Evolutionary conservation across 768 basidiomycete genomes (phyloP), one percentile per base, ranked within the genome.

Genomic region (Trametes maxima): DNA sequence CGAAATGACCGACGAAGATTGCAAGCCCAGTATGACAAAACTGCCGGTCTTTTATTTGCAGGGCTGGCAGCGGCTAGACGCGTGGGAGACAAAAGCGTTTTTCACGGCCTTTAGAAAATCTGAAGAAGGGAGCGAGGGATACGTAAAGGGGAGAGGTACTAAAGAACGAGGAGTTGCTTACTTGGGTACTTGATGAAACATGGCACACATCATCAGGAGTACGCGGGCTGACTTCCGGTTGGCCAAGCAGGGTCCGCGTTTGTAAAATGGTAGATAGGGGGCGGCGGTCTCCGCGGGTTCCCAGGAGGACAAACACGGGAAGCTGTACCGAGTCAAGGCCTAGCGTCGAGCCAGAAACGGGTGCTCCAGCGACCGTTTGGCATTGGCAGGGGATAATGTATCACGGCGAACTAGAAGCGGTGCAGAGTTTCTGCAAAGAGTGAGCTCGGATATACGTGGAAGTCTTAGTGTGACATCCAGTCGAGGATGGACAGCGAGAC

Each of bases 141-240:
- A 63, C 61, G 61, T 63, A 63, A 63, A 53, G 39, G 39, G 48
- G 51, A 39, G 54, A 57, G 35, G 12, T 44, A 44, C 37, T 40
- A 63, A 58, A 56, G 61, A 54, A 63, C 61, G 61, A 63, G 45
- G 54, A 47, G n/a, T 37, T 63, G 61, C 61, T 63, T 45, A 63
- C 51, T 63, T 63, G 61, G 39, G 50, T 17, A 49, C 24, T 63
- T 63, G 61, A 52, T 58, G 57, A 39, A 63, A 54, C 60, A 61
- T 61, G 60, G 49, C 60, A 43, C 60, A 24, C 54, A 53, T 52
- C 56, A 57, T 28, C 28, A 33, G 45, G 36, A 45, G 44, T 62
- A 62, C 28, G 48, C 60, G n/a, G 60, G 55, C 49, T 62, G 60
- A 62, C 57, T 55, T 52, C 21, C 39, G 49, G n/a, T 40, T 19